A percentile compares a stretch with the other conserved stretches of the same genome.
phyloP scores from a whole-genome alignment of 2,329 filamentous ascomycete species.

The Pestalotiopsis sp. region DNA sequence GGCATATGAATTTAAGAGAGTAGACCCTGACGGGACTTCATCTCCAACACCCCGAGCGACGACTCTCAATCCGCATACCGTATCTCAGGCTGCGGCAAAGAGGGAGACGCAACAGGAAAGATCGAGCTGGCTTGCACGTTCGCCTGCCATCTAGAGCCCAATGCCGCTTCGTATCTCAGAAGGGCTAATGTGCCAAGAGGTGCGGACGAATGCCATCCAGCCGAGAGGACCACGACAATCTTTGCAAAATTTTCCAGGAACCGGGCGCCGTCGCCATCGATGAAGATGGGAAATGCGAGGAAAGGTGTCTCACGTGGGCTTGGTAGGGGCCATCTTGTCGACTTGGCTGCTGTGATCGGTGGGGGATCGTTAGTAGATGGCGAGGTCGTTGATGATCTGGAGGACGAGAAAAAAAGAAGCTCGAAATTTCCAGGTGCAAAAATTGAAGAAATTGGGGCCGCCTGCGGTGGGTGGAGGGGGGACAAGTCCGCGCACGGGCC shows the following conservation, averaged over 20 bases:
- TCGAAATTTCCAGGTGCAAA: slow-evolving; percentile 1
- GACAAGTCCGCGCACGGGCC: not conserved
- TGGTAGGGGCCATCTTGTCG: slow-evolving; percentile 38
- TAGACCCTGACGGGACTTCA: slow-evolving; percentile 65
- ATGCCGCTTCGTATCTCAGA: slow-evolving; percentile 26
- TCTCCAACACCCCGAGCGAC: slow-evolving; percentile 74
- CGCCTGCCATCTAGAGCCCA: slow-evolving; percentile 26
- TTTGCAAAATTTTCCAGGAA: slow-evolving; percentile 54
- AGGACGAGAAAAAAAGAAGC: slow-evolving; percentile 2
- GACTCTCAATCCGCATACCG: slow-evolving; percentile 59
- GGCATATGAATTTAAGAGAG: slow-evolving; percentile 77
- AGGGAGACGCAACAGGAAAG: slow-evolving; percentile 66
- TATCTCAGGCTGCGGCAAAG: slow-evolving; percentile 47
- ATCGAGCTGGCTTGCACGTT: slow-evolving; percentile 74
- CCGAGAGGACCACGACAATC: slow-evolving; percentile 85
- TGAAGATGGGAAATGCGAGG: slow-evolving; percentile 48
- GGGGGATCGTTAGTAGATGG: slow-evolving; percentile 16
- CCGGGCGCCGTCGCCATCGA: slow-evolving; percentile 41
- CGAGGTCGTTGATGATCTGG: not conserved
- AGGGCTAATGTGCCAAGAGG: slow-evolving; percentile 36
- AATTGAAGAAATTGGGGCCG: slow-evolving; percentile 10
- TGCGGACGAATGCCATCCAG: slow-evolving; percentile 53
- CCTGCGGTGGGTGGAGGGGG: not conserved
- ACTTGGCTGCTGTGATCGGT: slow-evolving; percentile 19
- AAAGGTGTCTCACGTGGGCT: slow-evolving; percentile 50